A percentile compares a stretch with the other conserved stretches of the same genome.
phyloP scores from a whole-genome alignment of 2,329 filamentous ascomycete species.

The Trichoderma koningii region DNA sequence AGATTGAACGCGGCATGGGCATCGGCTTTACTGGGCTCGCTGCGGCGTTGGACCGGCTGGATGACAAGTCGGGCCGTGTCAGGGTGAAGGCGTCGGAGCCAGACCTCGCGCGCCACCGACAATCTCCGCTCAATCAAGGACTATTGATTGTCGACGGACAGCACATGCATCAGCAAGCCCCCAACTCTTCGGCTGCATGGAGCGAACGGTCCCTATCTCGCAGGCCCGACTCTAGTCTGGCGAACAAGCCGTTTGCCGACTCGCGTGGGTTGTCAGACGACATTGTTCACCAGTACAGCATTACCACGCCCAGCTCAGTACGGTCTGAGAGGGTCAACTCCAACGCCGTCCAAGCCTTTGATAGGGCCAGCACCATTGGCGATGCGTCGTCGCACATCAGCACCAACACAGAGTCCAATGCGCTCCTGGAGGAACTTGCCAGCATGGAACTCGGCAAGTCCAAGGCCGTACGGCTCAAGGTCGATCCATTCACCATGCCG shows the following conservation, averaged over 20 bases:
- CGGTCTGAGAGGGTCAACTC: constrained; percentile 6
- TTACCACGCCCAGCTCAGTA: constrained; percentile 13
- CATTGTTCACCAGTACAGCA: constrained; percentile 11
- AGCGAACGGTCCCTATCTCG: constrained; percentile 19
- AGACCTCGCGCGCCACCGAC: constrained; percentile 9
- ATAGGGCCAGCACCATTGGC: constrained; percentile 21
- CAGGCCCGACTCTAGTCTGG: constrained; percentile 16
- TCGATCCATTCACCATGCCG: constrained; percentile 54
- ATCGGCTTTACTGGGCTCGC: constrained; percentile 69
- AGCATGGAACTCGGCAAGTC: constrained; percentile 12
- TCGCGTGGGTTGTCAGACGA: constrained; percentile 9
- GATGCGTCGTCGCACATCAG: constrained; percentile 13
- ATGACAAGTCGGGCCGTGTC: constrained; percentile 28
- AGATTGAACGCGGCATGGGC: constrained; percentile 61
- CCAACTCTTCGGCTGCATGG: constrained; percentile 2
- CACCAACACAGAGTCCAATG: constrained; percentile 10
- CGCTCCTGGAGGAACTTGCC: constrained; percentile 15
- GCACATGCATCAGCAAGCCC: constrained; percentile 10
- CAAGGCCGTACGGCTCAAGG: constrained; percentile 43
- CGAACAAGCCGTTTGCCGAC: constrained; percentile 7
- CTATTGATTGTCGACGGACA: background rate
- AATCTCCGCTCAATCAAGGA: background rate
- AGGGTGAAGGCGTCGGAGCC: constrained; percentile 20
- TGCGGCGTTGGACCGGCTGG: constrained; percentile 58
- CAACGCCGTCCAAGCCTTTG: background rate